Conservation (phyloP, 768 basidiomycete genomes). For the Phylloporus arenicola region DNA sequence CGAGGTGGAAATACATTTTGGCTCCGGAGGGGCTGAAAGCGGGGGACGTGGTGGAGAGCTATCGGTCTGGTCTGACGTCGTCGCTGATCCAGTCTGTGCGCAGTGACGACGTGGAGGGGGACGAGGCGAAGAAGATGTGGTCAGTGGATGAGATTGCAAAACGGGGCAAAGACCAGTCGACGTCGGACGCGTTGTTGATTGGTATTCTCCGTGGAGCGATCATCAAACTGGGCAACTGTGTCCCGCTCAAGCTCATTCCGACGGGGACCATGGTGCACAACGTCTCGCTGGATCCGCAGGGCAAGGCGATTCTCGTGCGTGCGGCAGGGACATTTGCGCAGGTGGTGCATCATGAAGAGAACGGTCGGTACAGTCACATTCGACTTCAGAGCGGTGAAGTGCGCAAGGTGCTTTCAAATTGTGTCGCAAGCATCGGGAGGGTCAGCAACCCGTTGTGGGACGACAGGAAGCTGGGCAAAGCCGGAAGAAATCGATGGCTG, state of each 20-base stretch:
- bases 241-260: slow-evolving; percentile 87
- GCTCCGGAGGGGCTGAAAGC: slow-evolving; percentile 86
- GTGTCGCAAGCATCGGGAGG: slow-evolving; percentile 83
- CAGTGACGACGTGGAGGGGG: slow-evolving; percentile 4
- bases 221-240: slow-evolving; percentile 86
- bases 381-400: slow-evolving; percentile 91
- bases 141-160: slow-evolving; percentile 21
- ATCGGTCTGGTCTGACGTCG: slow-evolving; percentile 73
- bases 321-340: slow-evolving; percentile 85
- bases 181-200: slow-evolving; percentile 64
- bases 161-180: slow-evolving; percentile 26
- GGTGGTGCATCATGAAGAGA: slow-evolving; percentile 71
- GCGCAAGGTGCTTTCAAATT: slow-evolving; percentile 73
- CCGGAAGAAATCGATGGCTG: slow-evolving; percentile 83
- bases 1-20: slow-evolving; percentile 85
- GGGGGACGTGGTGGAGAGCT: slow-evolving; percentile 84
- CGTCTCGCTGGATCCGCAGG: slow-evolving; percentile 68
- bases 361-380: slow-evolving; percentile 71
- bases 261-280: slow-evolving; percentile 88
- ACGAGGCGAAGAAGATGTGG: slow-evolving; percentile 8
- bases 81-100: slow-evolving; percentile 50
- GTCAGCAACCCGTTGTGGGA: slow-evolving; percentile 93
- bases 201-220: slow-evolving; percentile 81
- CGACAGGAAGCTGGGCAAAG: slow-evolving; percentile 81
- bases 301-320: slow-evolving; percentile 78